Conservation (phyloP, 495 filamentous ascomycete species). For the Cairneyella variabilis region DNA sequence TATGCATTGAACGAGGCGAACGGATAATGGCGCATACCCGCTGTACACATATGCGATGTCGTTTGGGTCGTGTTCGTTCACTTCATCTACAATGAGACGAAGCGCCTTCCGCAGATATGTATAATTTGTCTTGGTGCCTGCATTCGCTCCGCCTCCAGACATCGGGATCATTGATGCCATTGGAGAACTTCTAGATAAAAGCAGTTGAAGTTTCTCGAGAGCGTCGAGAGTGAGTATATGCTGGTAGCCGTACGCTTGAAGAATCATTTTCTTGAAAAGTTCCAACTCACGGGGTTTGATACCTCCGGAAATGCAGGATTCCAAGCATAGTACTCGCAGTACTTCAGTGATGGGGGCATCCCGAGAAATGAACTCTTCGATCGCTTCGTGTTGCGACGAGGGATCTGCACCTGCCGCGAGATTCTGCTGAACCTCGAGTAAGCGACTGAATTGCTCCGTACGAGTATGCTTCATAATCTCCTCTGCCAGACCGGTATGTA, state of each 20-base stretch:
- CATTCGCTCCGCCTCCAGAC: conserved; percentile 43
- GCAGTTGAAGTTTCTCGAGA: conserved; percentile 84
- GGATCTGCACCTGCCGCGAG: conserved; percentile 89
- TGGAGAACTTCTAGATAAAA: conserved; percentile 67
- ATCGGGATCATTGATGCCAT: conserved; percentile 69
- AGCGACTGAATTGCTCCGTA: conserved; percentile 79
- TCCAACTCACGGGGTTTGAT: conserved; percentile 85
- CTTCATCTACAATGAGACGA: conserved; percentile 89
- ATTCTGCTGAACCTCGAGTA: conserved; percentile 93
- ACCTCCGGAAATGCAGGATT: conserved; percentile 85
- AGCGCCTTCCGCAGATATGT: conserved; percentile 79
- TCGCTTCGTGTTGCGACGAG: conserved; percentile 78
- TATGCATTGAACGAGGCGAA: conserved; percentile 92
- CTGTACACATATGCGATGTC: conserved; percentile 97
- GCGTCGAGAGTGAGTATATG: conserved; percentile 86
- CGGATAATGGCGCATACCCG: conserved; percentile 89
- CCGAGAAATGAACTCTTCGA: conserved; percentile 90
- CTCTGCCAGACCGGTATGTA: conserved; percentile 88
- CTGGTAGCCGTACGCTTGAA: conserved; percentile 93
- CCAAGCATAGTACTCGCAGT: conserved; percentile 82
- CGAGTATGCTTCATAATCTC: conserved; percentile 91
- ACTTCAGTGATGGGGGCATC: conserved; percentile 73
- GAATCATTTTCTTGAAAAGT: conserved; percentile 77
- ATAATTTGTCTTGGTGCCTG: conserved; percentile 83
- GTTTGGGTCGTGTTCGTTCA: conserved; percentile 93